A percentile compares a stretch with the other conserved stretches of the same genome.
Evolutionary conservation across 2,329 filamentous ascomycete species (phyloP).

Genomic region (Hypomyces rosellus): DNA sequence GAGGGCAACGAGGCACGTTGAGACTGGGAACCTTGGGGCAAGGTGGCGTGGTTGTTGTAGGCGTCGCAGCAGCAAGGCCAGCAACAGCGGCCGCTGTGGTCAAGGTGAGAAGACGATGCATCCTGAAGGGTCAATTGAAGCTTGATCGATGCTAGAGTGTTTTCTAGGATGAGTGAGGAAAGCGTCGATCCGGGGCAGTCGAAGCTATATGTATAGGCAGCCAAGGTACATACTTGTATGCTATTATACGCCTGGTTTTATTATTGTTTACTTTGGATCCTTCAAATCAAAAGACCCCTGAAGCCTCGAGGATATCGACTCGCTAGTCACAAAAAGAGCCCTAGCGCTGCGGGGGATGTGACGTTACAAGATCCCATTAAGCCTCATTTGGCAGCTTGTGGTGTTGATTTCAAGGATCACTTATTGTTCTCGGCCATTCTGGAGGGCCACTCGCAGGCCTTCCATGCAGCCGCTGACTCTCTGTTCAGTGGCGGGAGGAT

Average conservation of each 20-base stretch:
- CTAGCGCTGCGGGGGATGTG: constrained; percentile 7
- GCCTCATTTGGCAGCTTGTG: constrained; percentile 6
- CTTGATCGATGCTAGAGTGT: too few species aligned
- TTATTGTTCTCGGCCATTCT: constrained; percentile 4
- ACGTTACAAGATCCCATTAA: constrained; percentile 11
- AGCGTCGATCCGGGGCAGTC: background rate
- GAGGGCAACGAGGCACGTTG: constrained; percentile 34
- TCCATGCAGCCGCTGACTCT: too few species aligned
- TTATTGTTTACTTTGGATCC: background rate
- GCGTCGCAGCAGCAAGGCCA: constrained; percentile 5
- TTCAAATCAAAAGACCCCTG: background rate
- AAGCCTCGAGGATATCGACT: too few species aligned
- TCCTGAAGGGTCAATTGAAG: background rate
- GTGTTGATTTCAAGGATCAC: background rate
- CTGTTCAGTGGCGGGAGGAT: too few species aligned
- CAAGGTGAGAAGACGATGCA: constrained; percentile 5
- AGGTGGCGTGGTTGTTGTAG: background rate
- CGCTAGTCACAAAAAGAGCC: background rate
- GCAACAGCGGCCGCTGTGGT: constrained; percentile 3
- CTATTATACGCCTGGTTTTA: background rate
- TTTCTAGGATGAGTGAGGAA: too few species aligned
- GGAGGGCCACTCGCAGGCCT: background rate
- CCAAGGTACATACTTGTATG: background rate
- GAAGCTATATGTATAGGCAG: background rate
- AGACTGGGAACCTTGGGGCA: constrained; percentile 21